Percentiles rank a stretch among this genome's conserved stretches.
Evolutionary conservation across 176 grass and related monocot genomes (phyloP).

Genomic region (Eremochloa ophiuroides): DNA sequence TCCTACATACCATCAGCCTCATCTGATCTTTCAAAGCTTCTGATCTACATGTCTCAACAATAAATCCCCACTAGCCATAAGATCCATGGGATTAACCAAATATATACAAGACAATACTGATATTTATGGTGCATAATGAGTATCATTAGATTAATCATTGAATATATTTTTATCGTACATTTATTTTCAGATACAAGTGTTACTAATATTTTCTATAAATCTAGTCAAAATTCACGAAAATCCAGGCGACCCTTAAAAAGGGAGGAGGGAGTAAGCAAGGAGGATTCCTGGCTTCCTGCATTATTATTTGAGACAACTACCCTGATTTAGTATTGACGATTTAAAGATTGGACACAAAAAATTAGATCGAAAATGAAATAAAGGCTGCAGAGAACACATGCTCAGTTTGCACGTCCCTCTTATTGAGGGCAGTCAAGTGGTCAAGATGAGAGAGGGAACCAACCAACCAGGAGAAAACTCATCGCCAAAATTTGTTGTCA

Average conservation of each 20-base stretch:
- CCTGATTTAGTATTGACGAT: not conserved
- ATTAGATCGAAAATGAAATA: not conserved
- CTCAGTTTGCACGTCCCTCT: constrained; percentile 60
- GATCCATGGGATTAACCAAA: constrained; percentile 95
- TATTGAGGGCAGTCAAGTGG: constrained; percentile 59
- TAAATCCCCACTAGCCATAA: constrained; percentile 59
- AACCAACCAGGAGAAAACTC: constrained; percentile 52
- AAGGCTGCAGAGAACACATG: not conserved
- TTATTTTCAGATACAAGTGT: too few species aligned
- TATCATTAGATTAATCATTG: too few species aligned
- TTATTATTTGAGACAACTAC: constrained; percentile 9
- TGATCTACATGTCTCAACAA: constrained; percentile 44
- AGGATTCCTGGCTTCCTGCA: constrained; percentile 88
- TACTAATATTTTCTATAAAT: too few species aligned
- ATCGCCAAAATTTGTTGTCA: constrained; percentile 60
- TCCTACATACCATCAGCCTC: constrained; percentile 35
- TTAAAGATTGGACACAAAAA: not conserved
- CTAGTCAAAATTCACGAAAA: too few species aligned
- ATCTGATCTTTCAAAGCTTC: constrained; percentile 33
- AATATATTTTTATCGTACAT: too few species aligned
- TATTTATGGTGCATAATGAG: too few species aligned
- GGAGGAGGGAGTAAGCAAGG: constrained; percentile 54
- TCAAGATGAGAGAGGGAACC: constrained; percentile 41
- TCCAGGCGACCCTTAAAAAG: too few species aligned
- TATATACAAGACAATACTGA: too few species aligned